Conservation (phyloP, 352 stramenopile species). For the Pythium dissimile region DNA sequence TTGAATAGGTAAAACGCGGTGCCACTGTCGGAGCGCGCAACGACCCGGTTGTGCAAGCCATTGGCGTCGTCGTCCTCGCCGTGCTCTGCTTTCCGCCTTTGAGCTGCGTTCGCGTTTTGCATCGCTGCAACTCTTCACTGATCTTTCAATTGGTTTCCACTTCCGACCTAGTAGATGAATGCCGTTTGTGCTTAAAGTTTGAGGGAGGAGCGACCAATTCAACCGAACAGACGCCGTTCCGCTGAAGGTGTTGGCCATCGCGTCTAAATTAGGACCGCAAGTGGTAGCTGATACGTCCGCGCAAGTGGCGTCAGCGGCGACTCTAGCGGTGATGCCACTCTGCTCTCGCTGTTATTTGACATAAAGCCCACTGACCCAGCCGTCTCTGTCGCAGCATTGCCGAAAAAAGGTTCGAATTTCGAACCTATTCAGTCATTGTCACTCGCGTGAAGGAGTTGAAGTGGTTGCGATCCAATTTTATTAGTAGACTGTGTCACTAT, state of each 20-base stretch:
- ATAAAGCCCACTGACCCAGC: neutral
- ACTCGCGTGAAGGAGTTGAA: conserved; percentile 18
- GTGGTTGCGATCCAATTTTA: neutral
- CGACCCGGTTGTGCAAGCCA: conserved; percentile 45
- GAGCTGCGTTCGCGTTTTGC: too few species aligned
- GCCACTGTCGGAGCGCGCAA: conserved; percentile 61
- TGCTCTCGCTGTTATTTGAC: too few species aligned
- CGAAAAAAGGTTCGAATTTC: neutral
- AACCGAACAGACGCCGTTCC: too few species aligned
- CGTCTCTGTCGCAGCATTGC: too few species aligned
- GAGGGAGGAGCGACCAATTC: too few species aligned
- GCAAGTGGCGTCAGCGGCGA: too few species aligned
- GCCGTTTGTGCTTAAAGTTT: too few species aligned
- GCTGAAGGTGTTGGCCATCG: too few species aligned
- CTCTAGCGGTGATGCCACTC: too few species aligned
- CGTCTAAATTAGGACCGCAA: neutral
- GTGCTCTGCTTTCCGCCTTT: neutral
- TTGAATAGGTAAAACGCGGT: conserved; percentile 77
- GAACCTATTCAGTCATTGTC: neutral
- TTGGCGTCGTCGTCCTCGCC: conserved; percentile 20
- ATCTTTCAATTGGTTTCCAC: neutral
- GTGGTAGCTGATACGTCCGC: neutral
- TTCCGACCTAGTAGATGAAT: too few species aligned
- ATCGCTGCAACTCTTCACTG: too few species aligned
- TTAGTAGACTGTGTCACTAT: neutral